phyloP scores from a whole-genome alignment of 108 stramenopile species.

The Skeletonema tropicum region DNA sequence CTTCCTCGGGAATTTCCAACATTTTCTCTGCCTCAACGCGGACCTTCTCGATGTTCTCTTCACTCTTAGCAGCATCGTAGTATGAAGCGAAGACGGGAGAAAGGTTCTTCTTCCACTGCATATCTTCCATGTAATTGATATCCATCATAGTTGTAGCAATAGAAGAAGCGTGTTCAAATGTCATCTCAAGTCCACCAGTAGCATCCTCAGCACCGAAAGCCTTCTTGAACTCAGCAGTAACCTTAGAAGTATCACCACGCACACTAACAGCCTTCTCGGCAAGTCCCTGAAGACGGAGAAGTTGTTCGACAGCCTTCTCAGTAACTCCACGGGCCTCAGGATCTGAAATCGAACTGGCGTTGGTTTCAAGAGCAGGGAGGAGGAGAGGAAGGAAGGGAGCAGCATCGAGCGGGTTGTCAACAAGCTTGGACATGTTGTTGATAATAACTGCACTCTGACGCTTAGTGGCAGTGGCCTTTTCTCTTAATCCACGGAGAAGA shows the following conservation, averaged over 20 bases:
- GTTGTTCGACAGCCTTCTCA: constrained; percentile 84
- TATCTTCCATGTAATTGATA: constrained; percentile 88
- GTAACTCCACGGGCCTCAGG: constrained; percentile 93
- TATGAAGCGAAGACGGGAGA: constrained; percentile 55
- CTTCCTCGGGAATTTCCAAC: constrained; percentile 88
- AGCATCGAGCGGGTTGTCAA: constrained; percentile 94
- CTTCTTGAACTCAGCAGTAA: constrained; percentile 72
- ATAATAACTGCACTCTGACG: constrained; percentile 98
- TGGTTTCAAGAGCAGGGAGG: constrained; percentile 93
- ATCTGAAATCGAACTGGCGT: constrained; percentile 95
- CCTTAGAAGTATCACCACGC: constrained; percentile 86
- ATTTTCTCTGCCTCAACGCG: constrained; percentile 86
- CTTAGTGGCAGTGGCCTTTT: constrained; percentile 92
- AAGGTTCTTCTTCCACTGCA: constrained; percentile 90
- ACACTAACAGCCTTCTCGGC: constrained; percentile 82
- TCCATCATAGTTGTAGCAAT: constrained; percentile 92
- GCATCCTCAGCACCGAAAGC: constrained; percentile 57
- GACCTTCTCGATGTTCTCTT: constrained; percentile 78
- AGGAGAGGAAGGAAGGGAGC: constrained; percentile 96
- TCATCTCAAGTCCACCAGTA: constrained; percentile 53
- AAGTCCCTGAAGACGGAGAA: constrained; percentile 83
- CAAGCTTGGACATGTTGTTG: constrained; percentile 98
- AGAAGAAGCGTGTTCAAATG: constrained; percentile 70
- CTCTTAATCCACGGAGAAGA: constrained; percentile 94
- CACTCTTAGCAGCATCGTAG: constrained; percentile 67